Base-by-base conservation (phyloP, 192 early-diverging fungal genomes). In the Chytriomyces confervae region DNA sequence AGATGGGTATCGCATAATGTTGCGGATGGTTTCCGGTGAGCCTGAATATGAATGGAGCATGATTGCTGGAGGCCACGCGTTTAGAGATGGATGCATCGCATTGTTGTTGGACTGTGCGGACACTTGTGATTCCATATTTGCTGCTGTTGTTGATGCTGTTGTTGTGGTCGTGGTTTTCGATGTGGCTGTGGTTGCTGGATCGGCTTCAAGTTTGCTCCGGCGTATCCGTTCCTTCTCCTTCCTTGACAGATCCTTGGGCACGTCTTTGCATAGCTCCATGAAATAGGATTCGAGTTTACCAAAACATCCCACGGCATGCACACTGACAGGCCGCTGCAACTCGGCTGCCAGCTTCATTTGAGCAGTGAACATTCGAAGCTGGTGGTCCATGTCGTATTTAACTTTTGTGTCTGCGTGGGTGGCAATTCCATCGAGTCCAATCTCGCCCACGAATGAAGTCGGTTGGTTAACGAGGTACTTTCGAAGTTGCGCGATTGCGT, bases 11-110 rank as follows among this genome's bases (percentile, higher is more conserved):
- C 82, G 76, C 5, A 85, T 50, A 27, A 94, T 84, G 5, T 77
- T 75, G 43, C 79, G 81, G 18, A 94, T 75, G 79, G 91, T 91
- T 61, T 96, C 93, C 27, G 86, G 72, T 27, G 92, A 93, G 24
- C 94, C 95, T 7, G 91, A 91, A 76, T 89, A 98, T 18, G 95
- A 96, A 75, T 98, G 96, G 66, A 95, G 83, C 80, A 93, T 94
- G 60, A 97, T 87, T 29, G 89, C 84, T 1, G 92, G 91, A 10
- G 92, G 79, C 67, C 76, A 77, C 45, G 68, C 80, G 43, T 27
- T n/a, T 10, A 70, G 53, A 8, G 82, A 64, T 50, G 73, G 74
- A 75, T 72, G 84, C 27, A 44, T 57, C 50, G 51, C 7, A 10
- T 6, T 23, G 10, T 62, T 20, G 49, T 67, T 27, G 27, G 13